These are phyloP conservation scores for Geotrichum klebahnii DNA, from an alignment of 1,139 yeast species.

Conservation along the genomic window DNA sequence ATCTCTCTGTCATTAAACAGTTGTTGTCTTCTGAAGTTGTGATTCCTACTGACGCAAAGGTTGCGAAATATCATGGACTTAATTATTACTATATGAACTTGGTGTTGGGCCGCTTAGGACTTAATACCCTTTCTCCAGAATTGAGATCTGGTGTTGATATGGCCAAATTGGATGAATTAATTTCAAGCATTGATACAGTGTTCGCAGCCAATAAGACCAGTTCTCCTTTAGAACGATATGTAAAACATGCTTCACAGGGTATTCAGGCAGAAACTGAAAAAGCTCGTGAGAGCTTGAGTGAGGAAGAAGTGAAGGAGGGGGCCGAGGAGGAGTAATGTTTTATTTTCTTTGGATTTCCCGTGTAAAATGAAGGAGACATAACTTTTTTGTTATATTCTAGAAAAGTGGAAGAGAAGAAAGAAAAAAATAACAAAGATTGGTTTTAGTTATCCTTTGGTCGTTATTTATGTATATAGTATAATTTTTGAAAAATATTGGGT, in stretches of 20 bases:
- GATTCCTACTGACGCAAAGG: slow-evolving; percentile 7
- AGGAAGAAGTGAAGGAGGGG: slow-evolving; percentile 1
- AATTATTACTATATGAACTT: slow-evolving; percentile 17
- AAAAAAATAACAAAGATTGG: too few species aligned
- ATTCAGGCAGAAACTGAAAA: slow-evolving; percentile 16
- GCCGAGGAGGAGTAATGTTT: slow-evolving; percentile 4
- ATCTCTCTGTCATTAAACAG: slow-evolving; percentile 3
- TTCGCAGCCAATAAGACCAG: slow-evolving; percentile 8
- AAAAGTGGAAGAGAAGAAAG: too few species aligned
- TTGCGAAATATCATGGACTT: slow-evolving; percentile 8
- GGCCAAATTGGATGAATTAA: slow-evolving; percentile 12
- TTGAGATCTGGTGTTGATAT: slow-evolving; percentile 11
- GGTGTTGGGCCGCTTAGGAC: slow-evolving; percentile 20
- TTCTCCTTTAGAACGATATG: slow-evolving; percentile 19
- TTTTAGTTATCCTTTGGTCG: too few species aligned
- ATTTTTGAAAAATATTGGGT: too few species aligned
- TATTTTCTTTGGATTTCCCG: too few species aligned
- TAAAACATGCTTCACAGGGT: slow-evolving; percentile 21
- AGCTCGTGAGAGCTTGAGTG: slow-evolving; percentile 1
- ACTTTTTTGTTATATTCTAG: too few species aligned
- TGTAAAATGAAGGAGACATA: too few species aligned
- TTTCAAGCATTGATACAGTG: slow-evolving; percentile 7
- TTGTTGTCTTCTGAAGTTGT: slow-evolving; percentile 4
- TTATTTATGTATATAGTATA: too few species aligned
- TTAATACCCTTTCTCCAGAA: slow-evolving; percentile 10